Base-by-base conservation (phyloP, 257 asterid species). In the Orobanche coerulescens region DNA sequence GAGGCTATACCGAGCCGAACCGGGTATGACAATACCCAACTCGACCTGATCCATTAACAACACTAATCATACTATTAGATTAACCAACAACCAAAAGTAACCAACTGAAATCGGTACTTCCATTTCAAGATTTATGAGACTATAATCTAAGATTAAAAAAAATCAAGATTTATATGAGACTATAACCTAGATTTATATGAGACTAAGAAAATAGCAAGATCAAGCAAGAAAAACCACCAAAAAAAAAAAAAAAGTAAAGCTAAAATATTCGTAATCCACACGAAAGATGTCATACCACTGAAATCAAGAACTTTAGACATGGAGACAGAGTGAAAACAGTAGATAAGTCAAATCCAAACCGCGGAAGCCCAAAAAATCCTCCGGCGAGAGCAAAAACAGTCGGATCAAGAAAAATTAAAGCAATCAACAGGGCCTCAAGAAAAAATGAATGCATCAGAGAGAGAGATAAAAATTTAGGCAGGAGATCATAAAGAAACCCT, bases 221-320 rank as follows among this genome's bases (percentile, higher is more conserved):
- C 71, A 44, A 46, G 28, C 13, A 30, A 60, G 59, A 39, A 56
- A 13, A 1, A 42, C 42, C 24, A 50, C 15, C 44, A 7, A 59
- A 67, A 72, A 26, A 62, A 31, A 6, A 62, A 69, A 70, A 25
- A 63, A 56, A 30, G 36, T 30, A 30, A 3, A 30, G 36, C 36
- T 3, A 46, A 52, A 0, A 28, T 13, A 13, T 1, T 37, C 1
- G 43, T 33, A 16, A n/a, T n/a, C 44, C 40, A 44, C 22, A 48
- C 4, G 53, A 14, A 10, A 9, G 50, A 72, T 15, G 15, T 4
- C 80, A 51, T 86, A 92, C 98, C 98, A 72, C 74, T 75, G 87
- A 81, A 88, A 73, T 79, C 86, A 54, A 84, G 57, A 73, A 92
- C 79, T 73, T 84, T 59, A 78, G 95, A 77, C 98, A 92, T 92